phyloP scores from a whole-genome alignment of 192 early-diverging fungal species.

The Podila clonocystis region DNA sequence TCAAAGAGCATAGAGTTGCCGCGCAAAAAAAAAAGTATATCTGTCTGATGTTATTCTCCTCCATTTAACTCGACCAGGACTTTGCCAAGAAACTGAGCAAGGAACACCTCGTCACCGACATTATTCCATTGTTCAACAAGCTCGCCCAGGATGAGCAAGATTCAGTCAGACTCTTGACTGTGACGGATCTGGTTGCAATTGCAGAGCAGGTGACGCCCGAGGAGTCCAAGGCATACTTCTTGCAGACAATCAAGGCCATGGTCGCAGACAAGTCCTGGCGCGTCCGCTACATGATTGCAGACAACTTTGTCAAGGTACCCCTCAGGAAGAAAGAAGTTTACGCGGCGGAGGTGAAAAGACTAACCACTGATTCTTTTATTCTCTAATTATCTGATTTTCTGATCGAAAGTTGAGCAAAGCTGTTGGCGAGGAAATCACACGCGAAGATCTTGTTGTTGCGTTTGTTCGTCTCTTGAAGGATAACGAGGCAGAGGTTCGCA shows the following conservation, averaged over 20 bases:
- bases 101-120: constrained; percentile 82
- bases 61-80: constrained; percentile 54
- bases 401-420: constrained; percentile 72
- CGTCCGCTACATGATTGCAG: constrained; percentile 98
- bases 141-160: constrained; percentile 92
- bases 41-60: not conserved
- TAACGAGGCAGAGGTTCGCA: constrained; percentile 97
- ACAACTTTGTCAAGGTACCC: constrained; percentile 93
- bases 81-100: constrained; percentile 76
- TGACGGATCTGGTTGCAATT: constrained; percentile 91
- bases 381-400: not conserved
- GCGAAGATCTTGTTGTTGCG: constrained; percentile 87
- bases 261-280: constrained; percentile 97
- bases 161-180: constrained; percentile 95
- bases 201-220: constrained; percentile 81
- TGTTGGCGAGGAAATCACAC: constrained; percentile 80
- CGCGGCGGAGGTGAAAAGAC: not conserved
- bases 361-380: not conserved
- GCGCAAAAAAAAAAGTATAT: not conserved
- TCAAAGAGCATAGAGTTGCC: not conserved
- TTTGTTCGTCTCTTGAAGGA: constrained; percentile 94
- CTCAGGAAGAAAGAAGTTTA: not conserved
- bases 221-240: constrained; percentile 79
- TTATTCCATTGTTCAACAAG: constrained; percentile 88
- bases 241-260: constrained; percentile 80